Percentiles rank a stretch among this genome's conserved stretches.
Conservation (phyloP, 768 basidiomycete species). For the Phaffia tasmanica region DNA sequence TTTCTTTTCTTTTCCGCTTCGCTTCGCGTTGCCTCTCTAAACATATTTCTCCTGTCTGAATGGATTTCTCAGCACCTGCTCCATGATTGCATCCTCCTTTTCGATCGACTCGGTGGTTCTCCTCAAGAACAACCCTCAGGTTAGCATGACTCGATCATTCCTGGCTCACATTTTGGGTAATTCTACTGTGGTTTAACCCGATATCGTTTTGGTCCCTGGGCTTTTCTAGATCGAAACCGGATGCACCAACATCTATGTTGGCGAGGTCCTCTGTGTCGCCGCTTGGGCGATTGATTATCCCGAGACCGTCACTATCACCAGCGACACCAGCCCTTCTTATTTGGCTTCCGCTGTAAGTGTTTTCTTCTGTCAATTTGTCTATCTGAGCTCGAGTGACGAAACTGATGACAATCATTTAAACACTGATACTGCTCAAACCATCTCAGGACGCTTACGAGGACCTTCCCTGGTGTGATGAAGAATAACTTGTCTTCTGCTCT, state of each 20-base stretch:
- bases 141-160: background rate
- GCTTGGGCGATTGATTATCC: conserved; percentile 43
- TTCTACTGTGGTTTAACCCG: background rate
- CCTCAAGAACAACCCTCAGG: conserved; percentile 61
- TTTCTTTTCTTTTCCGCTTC: background rate
- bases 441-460: conserved; percentile 14
- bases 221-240: conserved; percentile 40
- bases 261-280: conserved; percentile 58
- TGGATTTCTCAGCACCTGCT: conserved; percentile 44
- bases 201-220: too few species aligned
- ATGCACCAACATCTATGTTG: conserved; percentile 56
- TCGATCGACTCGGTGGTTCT: conserved; percentile 50
- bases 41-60: too few species aligned
- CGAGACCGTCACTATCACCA: conserved; percentile 32
- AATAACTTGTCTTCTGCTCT: background rate
- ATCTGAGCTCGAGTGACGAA: background rate
- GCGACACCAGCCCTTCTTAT: conserved; percentile 27
- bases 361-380: background rate
- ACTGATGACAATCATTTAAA: background rate
- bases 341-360: conserved; percentile 11
- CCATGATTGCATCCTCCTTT: conserved; percentile 40
- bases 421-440: too few species aligned
- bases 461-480: conserved; percentile 23
- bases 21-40: background rate
- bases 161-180: background rate